Evolutionary conservation across 208 protist genomes (phyloP).

Genomic region (Trypanosoma cruzi): DNA sequence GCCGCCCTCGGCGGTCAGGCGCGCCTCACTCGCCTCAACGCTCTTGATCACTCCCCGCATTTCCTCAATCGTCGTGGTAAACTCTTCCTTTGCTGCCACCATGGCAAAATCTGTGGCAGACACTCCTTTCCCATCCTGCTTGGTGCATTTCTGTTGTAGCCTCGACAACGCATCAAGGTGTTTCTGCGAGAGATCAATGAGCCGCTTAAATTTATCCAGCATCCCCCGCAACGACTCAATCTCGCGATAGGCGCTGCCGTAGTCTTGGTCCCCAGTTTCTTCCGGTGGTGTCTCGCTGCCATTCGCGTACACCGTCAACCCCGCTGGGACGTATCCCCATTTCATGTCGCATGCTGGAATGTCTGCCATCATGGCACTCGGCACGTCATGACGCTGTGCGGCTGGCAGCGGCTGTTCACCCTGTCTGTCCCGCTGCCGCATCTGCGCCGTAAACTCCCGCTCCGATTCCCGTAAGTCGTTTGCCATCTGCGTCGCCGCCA

Average conservation of each 20-base stretch:
- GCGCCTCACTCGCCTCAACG: slow-evolving; percentile 32
- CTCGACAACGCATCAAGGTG: slow-evolving; percentile 62
- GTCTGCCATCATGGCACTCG: slow-evolving; percentile 33
- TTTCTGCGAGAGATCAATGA: slow-evolving; percentile 67
- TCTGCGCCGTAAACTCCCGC: slow-evolving; percentile 64
- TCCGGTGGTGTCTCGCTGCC: slow-evolving; percentile 27
- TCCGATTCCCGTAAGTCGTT: slow-evolving; percentile 77
- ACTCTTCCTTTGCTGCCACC: slow-evolving; percentile 7
- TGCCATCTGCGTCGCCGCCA: slow-evolving; percentile 57
- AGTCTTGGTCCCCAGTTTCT: slow-evolving; percentile 23
- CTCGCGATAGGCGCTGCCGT: slow-evolving; percentile 42
- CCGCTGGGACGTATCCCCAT: slow-evolving; percentile 81
- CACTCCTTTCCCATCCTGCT: slow-evolving; percentile 33
- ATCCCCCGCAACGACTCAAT: slow-evolving; percentile 40
- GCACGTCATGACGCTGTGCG: slow-evolving; percentile 4
- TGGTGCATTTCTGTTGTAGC: slow-evolving; percentile 46
- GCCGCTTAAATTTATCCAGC: slow-evolving; percentile 73
- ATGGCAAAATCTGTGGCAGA: slow-evolving; percentile 4
- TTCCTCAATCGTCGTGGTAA: slow-evolving; percentile 28
- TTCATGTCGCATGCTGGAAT: slow-evolving; percentile 60
- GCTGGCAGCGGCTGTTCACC: slow-evolving; percentile 63
- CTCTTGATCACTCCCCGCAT: slow-evolving; percentile 31
- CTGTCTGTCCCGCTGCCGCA: slow-evolving; percentile 49
- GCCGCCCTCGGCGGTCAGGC: not conserved
- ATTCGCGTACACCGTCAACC: slow-evolving; percentile 73